phyloP scores from a whole-genome alignment of 2,329 filamentous ascomycete genomes.

The Verticillium longisporum region DNA sequence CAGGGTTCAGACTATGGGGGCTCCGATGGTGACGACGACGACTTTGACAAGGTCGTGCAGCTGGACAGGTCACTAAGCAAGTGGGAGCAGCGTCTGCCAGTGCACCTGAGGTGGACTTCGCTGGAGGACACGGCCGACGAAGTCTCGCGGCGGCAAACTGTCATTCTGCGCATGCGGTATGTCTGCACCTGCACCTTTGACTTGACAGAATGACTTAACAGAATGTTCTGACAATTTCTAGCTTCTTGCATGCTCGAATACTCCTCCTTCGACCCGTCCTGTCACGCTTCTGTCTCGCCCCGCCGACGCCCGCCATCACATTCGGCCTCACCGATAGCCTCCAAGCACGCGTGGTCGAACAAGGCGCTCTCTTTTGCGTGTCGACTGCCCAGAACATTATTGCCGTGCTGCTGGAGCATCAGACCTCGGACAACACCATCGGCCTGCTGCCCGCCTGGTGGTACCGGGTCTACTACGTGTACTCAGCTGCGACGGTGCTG shows the following conservation, averaged over 20 bases:
- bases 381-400: slow-evolving; percentile 25
- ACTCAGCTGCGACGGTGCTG: slow-evolving; percentile 26
- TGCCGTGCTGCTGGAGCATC: slow-evolving; percentile 19
- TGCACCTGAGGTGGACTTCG: slow-evolving; percentile 15
- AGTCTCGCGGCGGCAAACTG: slow-evolving; percentile 20
- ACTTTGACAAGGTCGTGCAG: slow-evolving; percentile 22
- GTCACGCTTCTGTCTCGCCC: slow-evolving; percentile 21
- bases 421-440: slow-evolving; percentile 21
- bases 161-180: slow-evolving; percentile 26
- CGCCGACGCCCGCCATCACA: slow-evolving; percentile 9
- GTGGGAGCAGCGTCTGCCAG: slow-evolving; percentile 23
- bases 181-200: background rate
- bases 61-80: slow-evolving; percentile 21
- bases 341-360: slow-evolving; percentile 19
- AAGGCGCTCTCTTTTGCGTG: slow-evolving; percentile 27
- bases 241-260: slow-evolving; percentile 26
- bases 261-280: slow-evolving; percentile 24
- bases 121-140: slow-evolving; percentile 13
- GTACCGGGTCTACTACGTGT: slow-evolving; percentile 30
- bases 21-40: slow-evolving; percentile 14
- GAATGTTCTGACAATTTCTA: slow-evolving; percentile 1
- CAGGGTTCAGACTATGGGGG: slow-evolving; percentile 4
- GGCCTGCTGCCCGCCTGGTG: slow-evolving; percentile 30
- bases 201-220: too few species aligned
- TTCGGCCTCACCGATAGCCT: slow-evolving; percentile 13